phyloP scores from a whole-genome alignment of 2,329 filamentous ascomycete genomes.

The Rutstroemia sp. region DNA sequence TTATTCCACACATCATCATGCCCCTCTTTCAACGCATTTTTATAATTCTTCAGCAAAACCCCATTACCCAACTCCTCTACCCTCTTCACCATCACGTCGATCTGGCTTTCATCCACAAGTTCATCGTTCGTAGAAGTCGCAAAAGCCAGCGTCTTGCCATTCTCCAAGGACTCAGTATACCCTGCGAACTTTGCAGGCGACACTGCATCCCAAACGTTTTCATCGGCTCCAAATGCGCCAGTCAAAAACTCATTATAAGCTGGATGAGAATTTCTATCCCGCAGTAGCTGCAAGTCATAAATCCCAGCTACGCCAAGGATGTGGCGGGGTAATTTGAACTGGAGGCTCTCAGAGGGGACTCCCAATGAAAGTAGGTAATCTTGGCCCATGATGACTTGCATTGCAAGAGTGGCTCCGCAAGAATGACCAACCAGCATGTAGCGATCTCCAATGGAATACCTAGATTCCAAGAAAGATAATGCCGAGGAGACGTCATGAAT shows the following conservation, averaged over 20 bases:
- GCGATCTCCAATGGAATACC: constrained; percentile 36
- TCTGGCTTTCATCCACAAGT: constrained; percentile 22
- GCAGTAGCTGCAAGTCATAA: constrained; percentile 45
- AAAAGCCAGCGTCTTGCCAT: constrained; percentile 13
- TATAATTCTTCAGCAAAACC: background rate
- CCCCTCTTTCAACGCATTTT: background rate
- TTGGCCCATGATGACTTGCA: constrained; percentile 36
- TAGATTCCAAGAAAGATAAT: constrained; percentile 41
- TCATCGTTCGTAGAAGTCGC: constrained; percentile 38
- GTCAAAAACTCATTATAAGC: constrained; percentile 18
- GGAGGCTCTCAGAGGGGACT: background rate
- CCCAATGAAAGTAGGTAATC: background rate
- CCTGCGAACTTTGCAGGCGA: constrained; percentile 9
- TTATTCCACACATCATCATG: constrained; percentile 1
- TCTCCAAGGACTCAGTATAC: constrained; percentile 3
- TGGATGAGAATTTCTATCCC: constrained; percentile 14
- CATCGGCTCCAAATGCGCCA: constrained; percentile 40
- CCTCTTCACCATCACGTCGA: constrained; percentile 18
- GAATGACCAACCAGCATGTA: constrained; percentile 57
- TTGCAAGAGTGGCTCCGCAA: constrained; percentile 55
- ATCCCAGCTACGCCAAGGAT: constrained; percentile 51
- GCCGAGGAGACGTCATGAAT: constrained; percentile 47
- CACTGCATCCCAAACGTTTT: constrained; percentile 43
- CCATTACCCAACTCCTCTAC: background rate
- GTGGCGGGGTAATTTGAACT: background rate